Conservation (phyloP, 306 rosid genomes). For the Dryas octopetala region DNA sequence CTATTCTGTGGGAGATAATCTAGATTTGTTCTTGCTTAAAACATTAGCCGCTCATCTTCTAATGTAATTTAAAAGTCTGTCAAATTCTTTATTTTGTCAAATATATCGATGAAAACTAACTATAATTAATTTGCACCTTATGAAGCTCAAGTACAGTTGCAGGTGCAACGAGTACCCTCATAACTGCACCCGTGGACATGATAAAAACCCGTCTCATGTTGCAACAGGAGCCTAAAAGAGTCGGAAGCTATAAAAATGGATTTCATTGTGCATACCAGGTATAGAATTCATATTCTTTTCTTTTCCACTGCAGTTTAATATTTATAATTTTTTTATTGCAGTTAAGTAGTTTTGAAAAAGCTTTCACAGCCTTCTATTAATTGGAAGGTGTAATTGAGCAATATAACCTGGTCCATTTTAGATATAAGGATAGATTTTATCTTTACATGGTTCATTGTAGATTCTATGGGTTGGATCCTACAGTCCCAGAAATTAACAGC, state of each 20-base stretch:
- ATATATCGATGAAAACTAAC: constrained; percentile 28
- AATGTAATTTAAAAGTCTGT: not conserved
- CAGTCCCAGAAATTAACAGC: not conserved
- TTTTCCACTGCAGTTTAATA: not conserved
- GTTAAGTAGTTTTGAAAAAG: not conserved
- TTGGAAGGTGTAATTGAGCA: not conserved
- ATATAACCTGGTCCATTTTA: not conserved
- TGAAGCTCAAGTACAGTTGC: constrained; percentile 84
- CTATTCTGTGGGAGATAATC: not conserved
- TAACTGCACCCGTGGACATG: constrained; percentile 93
- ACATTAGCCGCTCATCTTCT: not conserved
- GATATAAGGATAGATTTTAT: not conserved
- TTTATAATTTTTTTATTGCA: not conserved
- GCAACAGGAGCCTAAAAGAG: constrained; percentile 62
- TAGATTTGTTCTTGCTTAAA: not conserved
- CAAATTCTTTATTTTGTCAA: constrained; percentile 12
- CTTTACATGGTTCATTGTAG: not conserved
- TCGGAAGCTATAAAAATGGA: constrained; percentile 63
- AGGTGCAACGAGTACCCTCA: constrained; percentile 67
- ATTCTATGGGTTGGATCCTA: not conserved
- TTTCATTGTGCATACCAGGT: constrained; percentile 90
- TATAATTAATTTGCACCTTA: constrained; percentile 19
- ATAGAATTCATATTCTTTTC: not conserved
- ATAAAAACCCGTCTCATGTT: constrained; percentile 95
- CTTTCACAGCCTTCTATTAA: not conserved